phyloP scores from a whole-genome alignment of 148 eudicot genomes.

The Pouteria glomerata region DNA sequence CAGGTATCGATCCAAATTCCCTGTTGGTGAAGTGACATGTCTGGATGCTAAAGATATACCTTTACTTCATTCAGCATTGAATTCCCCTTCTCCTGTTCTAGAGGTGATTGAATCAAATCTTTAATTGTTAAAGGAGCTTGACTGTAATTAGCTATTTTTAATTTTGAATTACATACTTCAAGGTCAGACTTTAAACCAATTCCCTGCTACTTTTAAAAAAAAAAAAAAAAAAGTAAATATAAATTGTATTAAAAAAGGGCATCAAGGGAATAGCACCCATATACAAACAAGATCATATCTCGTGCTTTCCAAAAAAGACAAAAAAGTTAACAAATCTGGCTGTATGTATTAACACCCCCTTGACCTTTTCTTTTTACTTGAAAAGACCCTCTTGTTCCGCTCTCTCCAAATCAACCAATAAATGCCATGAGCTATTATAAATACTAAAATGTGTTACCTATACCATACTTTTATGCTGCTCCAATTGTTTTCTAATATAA shows the following conservation, averaged over 20 bases:
- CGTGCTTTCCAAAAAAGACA: too few species aligned
- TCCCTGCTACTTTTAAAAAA: neutral
- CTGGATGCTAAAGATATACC: slow-evolving; percentile 64
- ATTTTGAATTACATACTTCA: neutral
- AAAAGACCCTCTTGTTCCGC: too few species aligned
- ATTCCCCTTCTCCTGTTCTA: slow-evolving; percentile 66
- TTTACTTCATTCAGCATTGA: slow-evolving; percentile 66
- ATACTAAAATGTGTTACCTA: neutral
- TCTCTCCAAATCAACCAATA: too few species aligned
- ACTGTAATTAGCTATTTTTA: neutral
- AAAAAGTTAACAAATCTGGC: too few species aligned
- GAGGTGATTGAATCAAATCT: slow-evolving; percentile 41
- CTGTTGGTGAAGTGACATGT: slow-evolving; percentile 94
- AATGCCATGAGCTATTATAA: too few species aligned
- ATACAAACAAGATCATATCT: too few species aligned
- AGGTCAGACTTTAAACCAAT: neutral
- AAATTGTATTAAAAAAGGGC: too few species aligned
- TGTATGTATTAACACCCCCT: too few species aligned
- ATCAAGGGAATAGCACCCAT: too few species aligned
- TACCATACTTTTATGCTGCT: slow-evolving; percentile 12
- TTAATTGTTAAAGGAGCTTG: neutral
- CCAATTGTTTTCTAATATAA: neutral
- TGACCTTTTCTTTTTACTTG: too few species aligned
- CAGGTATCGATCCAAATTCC: slow-evolving; percentile 80
- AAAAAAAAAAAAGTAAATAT: too few species aligned